These are phyloP conservation scores for Aspergillus eucalypticola DNA, from an alignment of 2,329 filamentous ascomycete species.

Conservation along the genomic window DNA sequence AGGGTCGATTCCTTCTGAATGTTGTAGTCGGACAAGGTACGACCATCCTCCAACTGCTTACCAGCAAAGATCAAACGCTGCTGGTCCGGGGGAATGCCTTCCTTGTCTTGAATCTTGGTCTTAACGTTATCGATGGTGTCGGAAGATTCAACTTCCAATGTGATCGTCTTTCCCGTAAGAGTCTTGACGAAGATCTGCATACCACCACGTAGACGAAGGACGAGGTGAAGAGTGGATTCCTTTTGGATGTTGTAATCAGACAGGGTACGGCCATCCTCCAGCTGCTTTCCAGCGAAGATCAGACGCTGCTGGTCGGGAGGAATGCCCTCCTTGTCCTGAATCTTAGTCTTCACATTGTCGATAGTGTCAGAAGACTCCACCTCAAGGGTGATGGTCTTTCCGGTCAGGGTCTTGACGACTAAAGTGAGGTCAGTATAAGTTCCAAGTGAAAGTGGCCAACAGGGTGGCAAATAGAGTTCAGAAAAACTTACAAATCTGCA, in stretches of 20 bases:
- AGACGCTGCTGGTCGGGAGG: conserved; percentile 94
- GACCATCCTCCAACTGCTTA: conserved; percentile 90
- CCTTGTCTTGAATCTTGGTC: conserved; percentile 78
- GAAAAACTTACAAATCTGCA: conserved; percentile 60
- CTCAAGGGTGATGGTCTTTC: conserved; percentile 67
- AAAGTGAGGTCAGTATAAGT: conserved; percentile 17
- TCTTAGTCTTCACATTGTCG: conserved; percentile 96
- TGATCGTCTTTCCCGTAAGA: conserved; percentile 85
- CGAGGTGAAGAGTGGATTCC: conserved; percentile 81
- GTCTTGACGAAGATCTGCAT: conserved; percentile 62
- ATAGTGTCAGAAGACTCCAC: conserved; percentile 79
- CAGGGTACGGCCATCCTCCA: conserved; percentile 89
- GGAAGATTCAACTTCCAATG: conserved; percentile 81
- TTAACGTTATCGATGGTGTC: conserved; percentile 96
- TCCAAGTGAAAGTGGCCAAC: conserved; percentile 8
- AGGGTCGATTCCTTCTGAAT: conserved; percentile 90
- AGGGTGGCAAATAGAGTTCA: conserved; percentile 8
- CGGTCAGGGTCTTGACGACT: conserved; percentile 61
- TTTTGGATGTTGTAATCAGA: conserved; percentile 97
- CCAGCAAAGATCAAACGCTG: conserved; percentile 92
- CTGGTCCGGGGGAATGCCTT: conserved; percentile 90
- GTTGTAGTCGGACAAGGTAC: conserved; percentile 92
- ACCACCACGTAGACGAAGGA: conserved; percentile 84
- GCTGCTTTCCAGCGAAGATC: conserved; percentile 94
- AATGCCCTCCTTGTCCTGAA: conserved; percentile 97